These are phyloP conservation scores for Populus trichocarpa DNA, from an alignment of 441 rosid genomes.

Conservation along the genomic window DNA sequence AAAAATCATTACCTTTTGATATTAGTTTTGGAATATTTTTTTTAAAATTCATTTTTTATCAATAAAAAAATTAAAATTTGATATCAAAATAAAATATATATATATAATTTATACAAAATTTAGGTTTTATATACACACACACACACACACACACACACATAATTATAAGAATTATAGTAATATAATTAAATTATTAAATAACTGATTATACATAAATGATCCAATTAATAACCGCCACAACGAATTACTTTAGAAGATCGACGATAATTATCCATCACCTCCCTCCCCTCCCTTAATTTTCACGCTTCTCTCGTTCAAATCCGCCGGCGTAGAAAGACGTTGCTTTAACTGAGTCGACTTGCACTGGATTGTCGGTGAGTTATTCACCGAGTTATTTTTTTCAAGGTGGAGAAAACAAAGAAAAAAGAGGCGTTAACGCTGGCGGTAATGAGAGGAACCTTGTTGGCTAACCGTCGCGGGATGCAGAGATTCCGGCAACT, in stretches of 20 bases:
- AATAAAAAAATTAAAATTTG: too few relatives aligned
- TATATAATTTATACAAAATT: too few relatives aligned
- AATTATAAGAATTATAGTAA: not conserved
- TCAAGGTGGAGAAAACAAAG: not conserved
- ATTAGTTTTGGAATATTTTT: not conserved
- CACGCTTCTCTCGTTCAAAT: not conserved
- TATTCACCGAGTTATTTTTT: not conserved
- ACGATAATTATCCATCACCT: not conserved
- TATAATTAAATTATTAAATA: too few relatives aligned
- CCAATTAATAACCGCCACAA: not conserved
- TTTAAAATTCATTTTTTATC: not conserved
- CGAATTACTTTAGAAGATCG: not conserved
- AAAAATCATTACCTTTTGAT: too few relatives aligned
- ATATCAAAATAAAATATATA: too few relatives aligned
- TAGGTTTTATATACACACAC: not conserved
- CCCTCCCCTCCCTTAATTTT: not conserved
- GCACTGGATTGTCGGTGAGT: not conserved
- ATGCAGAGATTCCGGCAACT: slow-evolving; percentile 64
- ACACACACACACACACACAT: not conserved
- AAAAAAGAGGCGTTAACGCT: not conserved
- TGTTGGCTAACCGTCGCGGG: slow-evolving; percentile 61
- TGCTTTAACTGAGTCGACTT: not conserved
- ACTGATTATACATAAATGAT: not conserved
- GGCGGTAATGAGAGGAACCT: slow-evolving; percentile 58
- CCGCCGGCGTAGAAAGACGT: not conserved